A percentile compares a stretch with the other conserved stretches of the same genome.
Conservation (phyloP, 164 flowering plant species). For the Chloranthus sessilifolius region DNA sequence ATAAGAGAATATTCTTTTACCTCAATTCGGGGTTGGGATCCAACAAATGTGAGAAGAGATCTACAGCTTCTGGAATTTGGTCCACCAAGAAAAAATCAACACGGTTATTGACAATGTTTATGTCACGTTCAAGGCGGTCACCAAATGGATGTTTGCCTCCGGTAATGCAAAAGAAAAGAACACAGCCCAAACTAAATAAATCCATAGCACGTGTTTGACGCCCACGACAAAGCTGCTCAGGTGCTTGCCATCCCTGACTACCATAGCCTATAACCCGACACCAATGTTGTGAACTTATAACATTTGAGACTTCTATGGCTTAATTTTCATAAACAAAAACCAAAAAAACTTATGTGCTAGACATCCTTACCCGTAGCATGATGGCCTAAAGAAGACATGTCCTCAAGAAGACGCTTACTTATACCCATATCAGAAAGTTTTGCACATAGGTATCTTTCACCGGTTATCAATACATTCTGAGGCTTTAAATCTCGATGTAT, state of each 20-base stretch:
- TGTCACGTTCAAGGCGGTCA: conserved; percentile 57
- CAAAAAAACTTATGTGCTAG: too few relatives aligned
- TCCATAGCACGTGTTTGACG: conserved; percentile 82
- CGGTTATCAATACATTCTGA: conserved; percentile 64
- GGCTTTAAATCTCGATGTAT: conserved; percentile 82
- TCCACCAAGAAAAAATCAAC: conserved; percentile 64
- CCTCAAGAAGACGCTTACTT: conserved; percentile 57
- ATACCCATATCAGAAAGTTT: conserved; percentile 89
- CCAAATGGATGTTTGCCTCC: conserved; percentile 79
- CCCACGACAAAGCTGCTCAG: conserved; percentile 62
- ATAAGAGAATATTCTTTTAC: conserved; percentile 18
- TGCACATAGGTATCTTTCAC: conserved; percentile 45
- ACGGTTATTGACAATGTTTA: conserved; percentile 46
- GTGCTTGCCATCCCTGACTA: conserved; percentile 91
- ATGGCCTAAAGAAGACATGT: conserved; percentile 51
- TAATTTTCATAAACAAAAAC: too few relatives aligned
- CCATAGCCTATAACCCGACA: conserved; percentile 58
- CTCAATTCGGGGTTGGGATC: conserved; percentile 57
- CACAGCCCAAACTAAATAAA: conserved; percentile 77
- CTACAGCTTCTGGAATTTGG: conserved; percentile 66
- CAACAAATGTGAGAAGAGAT: conserved; percentile 52
- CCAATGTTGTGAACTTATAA: too few relatives aligned
- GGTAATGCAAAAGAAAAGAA: conserved; percentile 67
- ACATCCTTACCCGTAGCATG: conserved; percentile 51
- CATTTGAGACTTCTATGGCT: too few relatives aligned